phyloP scores from a whole-genome alignment of 345 rosid genomes.

The Microthlaspi erraticum region DNA sequence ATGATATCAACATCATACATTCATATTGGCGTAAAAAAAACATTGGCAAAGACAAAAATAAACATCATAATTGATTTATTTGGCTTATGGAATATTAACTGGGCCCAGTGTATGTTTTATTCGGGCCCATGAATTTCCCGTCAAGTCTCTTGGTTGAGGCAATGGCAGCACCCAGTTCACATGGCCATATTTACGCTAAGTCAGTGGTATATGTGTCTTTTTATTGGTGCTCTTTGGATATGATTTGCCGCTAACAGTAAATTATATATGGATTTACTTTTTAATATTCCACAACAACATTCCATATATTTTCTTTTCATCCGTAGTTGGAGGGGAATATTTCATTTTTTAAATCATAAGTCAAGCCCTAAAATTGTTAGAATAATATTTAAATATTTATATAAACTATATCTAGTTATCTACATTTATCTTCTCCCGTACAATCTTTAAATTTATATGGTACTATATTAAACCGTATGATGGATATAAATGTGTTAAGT shows the following conservation, averaged over 20 bases:
- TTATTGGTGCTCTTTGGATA: constrained; percentile 15
- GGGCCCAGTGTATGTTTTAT: constrained; percentile 32
- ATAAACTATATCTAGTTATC: neutral
- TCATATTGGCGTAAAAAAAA: neutral
- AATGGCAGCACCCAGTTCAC: constrained; percentile 29
- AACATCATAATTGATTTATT: constrained; percentile 17
- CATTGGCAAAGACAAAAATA: neutral
- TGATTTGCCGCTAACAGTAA: constrained; percentile 38
- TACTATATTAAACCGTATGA: neutral
- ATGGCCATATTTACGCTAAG: constrained; percentile 18
- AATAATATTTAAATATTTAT: neutral
- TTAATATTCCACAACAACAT: constrained; percentile 29
- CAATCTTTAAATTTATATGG: neutral
- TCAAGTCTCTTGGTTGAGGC: constrained; percentile 11
- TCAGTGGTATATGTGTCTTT: constrained; percentile 32
- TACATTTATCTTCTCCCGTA: neutral
- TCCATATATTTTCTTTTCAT: neutral
- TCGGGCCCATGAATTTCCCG: constrained; percentile 38
- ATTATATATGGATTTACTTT: constrained; percentile 23
- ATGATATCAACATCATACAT: neutral
- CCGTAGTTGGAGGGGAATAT: constrained; percentile 36
- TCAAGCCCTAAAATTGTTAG: neutral
- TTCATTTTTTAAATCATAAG: constrained; percentile 19
- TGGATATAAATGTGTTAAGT: neutral
- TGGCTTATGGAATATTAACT: constrained; percentile 30